Percentiles rank a stretch among this genome's conserved stretches.
Evolutionary conservation across 805 yeast genomes (phyloP).

Genomic region (Kodamaea neixiangensis): DNA sequence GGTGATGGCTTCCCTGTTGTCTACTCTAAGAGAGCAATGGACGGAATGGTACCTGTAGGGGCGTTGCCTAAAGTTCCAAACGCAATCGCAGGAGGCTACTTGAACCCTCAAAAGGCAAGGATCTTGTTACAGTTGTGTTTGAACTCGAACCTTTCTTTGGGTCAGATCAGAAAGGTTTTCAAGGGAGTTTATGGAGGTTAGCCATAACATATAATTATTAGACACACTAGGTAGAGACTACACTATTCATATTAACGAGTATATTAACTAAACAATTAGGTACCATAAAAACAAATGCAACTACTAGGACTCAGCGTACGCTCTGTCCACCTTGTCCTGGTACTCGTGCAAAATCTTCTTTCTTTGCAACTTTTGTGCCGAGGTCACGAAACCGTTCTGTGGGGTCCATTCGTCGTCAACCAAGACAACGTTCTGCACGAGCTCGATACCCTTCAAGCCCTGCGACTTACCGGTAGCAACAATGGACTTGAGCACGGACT

Average conservation of each 20-base stretch:
- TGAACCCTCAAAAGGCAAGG: constrained; percentile 66
- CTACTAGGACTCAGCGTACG: constrained; percentile 43
- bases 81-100: constrained; percentile 62
- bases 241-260: not conserved
- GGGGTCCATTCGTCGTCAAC: constrained; percentile 97
- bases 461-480: constrained; percentile 75
- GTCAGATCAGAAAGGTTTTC: constrained; percentile 47
- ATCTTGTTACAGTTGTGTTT: constrained; percentile 59
- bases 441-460: constrained; percentile 84
- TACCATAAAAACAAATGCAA: not conserved
- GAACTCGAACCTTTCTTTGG: constrained; percentile 37
- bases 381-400: constrained; percentile 87
- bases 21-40: constrained; percentile 67
- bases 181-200: constrained; percentile 44
- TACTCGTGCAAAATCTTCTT: constrained; percentile 77
- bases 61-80: constrained; percentile 39
- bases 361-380: constrained; percentile 96
- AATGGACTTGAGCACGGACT: constrained; percentile 58
- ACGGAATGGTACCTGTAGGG: constrained; percentile 67
- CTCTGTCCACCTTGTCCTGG: constrained; percentile 63
- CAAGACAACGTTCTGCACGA: constrained; percentile 74
- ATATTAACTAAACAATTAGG: not conserved
- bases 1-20: constrained; percentile 51
- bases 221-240: too few relatives aligned
- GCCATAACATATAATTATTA: not conserved